phyloP scores from a whole-genome alignment of 2,329 filamentous ascomycete genomes.

The Colletotrichum euphorbiae region DNA sequence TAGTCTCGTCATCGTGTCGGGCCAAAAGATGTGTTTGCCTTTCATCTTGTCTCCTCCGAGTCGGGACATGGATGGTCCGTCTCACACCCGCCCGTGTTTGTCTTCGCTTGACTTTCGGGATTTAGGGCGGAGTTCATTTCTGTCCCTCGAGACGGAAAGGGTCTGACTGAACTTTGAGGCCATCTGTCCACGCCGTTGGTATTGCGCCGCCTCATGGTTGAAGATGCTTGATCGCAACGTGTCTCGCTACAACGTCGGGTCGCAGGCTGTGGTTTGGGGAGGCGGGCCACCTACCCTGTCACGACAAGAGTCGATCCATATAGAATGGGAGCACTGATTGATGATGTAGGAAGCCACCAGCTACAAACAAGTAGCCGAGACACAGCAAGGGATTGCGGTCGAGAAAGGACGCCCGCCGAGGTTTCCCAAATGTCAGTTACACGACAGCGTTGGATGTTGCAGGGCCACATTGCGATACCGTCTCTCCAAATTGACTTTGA shows the following conservation, averaged over 20 bases:
- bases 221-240: background rate
- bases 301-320: background rate
- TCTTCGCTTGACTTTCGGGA: constrained; percentile 19
- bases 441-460: constrained; percentile 3
- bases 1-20: background rate
- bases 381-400: constrained; percentile 11
- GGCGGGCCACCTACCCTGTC: background rate
- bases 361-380: constrained; percentile 24
- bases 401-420: background rate
- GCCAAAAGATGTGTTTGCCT: constrained; percentile 6
- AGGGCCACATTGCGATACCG: constrained; percentile 15
- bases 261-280: background rate
- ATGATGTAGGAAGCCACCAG: background rate
- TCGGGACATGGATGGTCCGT: background rate
- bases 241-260: background rate
- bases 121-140: background rate
- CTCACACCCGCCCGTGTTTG: constrained; percentile 26
- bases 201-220: constrained; percentile 15
- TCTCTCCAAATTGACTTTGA: background rate
- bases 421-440: constrained; percentile 3
- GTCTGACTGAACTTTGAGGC: constrained; percentile 21
- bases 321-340: background rate
- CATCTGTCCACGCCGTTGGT: constrained; percentile 2
- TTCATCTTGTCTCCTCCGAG: background rate
- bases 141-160: background rate